Percentiles rank a stretch among this genome's conserved stretches.
phyloP scores from a whole-genome alignment of 1,139 yeast genomes.

The Eremothecium cymbalariae region DNA sequence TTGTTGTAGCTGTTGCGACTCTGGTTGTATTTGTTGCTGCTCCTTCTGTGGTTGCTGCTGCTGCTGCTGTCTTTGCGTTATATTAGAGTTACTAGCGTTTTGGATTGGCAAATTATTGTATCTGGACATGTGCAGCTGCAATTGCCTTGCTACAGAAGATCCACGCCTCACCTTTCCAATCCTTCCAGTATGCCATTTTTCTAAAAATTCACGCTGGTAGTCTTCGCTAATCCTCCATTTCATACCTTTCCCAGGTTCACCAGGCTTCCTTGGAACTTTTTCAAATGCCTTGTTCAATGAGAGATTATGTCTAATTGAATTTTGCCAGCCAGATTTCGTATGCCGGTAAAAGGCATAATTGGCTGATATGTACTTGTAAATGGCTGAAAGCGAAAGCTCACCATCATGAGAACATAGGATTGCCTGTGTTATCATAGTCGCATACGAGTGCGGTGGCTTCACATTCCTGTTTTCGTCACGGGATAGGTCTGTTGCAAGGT shows the following conservation, averaged over 20 bases:
- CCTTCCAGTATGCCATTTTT: constrained; percentile 68
- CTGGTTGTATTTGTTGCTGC: constrained; percentile 9
- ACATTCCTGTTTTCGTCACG: constrained; percentile 84
- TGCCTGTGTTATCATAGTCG: constrained; percentile 97
- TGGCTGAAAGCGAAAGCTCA: constrained; percentile 80
- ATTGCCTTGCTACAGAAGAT: constrained; percentile 66
- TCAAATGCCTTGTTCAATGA: constrained; percentile 83
- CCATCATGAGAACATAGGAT: constrained; percentile 83
- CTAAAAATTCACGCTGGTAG: constrained; percentile 75
- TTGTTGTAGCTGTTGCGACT: constrained; percentile 7
- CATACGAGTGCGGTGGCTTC: constrained; percentile 95
- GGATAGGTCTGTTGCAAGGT: constrained; percentile 44
- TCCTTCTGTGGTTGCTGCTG: constrained; percentile 11
- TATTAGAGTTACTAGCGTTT: constrained; percentile 14
- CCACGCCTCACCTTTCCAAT: constrained; percentile 70
- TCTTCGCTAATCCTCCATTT: constrained; percentile 93
- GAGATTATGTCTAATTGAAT: constrained; percentile 77
- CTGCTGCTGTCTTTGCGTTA: constrained; percentile 10
- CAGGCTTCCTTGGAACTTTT: constrained; percentile 88
- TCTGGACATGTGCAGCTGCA: constrained; percentile 66
- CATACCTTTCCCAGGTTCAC: constrained; percentile 98
- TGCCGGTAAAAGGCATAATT: constrained; percentile 88
- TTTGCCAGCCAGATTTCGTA: constrained; percentile 94
- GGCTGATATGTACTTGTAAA: constrained; percentile 79
- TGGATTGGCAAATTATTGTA: constrained; percentile 54